Base-by-base conservation (phyloP, 768 basidiomycete genomes). In the Paxillus ammoniavirescens region DNA sequence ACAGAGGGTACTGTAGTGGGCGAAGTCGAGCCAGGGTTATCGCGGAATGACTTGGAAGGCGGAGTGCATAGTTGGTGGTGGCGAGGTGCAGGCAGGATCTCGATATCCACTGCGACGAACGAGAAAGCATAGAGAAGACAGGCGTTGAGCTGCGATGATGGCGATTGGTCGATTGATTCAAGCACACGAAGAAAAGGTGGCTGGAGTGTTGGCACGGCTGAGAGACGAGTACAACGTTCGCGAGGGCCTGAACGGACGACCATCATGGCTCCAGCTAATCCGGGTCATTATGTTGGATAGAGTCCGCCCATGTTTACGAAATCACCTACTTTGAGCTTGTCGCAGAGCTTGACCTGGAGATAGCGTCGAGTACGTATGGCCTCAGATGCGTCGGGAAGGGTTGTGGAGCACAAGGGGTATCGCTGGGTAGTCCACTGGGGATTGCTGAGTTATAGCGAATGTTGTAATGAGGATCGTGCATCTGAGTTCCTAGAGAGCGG, bases 291-390 rank as follows among this genome's bases (percentile, higher is more conserved):
- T 13, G 38, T 65, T 30, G 26, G 40, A 59, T 49, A 46, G 28
- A 13, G 2, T 26, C n/a, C 8, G 9, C 47, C 26, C 10, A 56
- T 5, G n/a, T 52, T 42, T 33, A 17, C 15, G 47, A 8, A 42
- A 52, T 45, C 15, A 55, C 67, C 54, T 47, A 70, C 70, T 56
- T 72, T 12, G 70, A 70, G 42, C 68, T 66, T 12, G 70, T 70
- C 47, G 64, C 61, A 26, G 68, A 70, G 47, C 62, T 72, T 21
- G 68, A 70, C 47, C 68, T 66, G 13, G 70, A 70, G 46, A 70
- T 68, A 0, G 57, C 35, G 30, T 70, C 60, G 21, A 43, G 52
- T 35, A 60, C n/a, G 36, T 59, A 57, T 1, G 55, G 52, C 47
- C 53, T 56, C 36, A 60, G 40, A 35, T 61, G 53, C 13, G 42